phyloP scores from a whole-genome alignment of 345 rosid genomes.

The Euclidium syriacum region DNA sequence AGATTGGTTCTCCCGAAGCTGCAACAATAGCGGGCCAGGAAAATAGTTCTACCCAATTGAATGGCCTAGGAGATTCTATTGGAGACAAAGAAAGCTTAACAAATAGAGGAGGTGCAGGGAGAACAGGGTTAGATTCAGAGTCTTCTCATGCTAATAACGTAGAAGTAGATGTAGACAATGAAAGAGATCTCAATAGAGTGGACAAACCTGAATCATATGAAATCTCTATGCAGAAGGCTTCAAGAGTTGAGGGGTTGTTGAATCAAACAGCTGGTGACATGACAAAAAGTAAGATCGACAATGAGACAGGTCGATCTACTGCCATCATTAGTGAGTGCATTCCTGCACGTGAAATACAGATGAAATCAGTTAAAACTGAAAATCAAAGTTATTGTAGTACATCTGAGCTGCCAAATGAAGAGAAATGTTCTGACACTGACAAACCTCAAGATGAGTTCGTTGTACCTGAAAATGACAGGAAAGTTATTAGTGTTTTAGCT shows the following conservation, averaged over 20 bases:
- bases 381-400: slow-evolving; percentile 34
- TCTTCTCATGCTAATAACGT: slow-evolving; percentile 58
- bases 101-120: slow-evolving; percentile 37
- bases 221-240: slow-evolving; percentile 28
- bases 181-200: slow-evolving; percentile 33
- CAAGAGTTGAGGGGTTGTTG: slow-evolving; percentile 38
- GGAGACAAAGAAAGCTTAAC: slow-evolving; percentile 34
- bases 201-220: slow-evolving; percentile 42
- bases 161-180: slow-evolving; percentile 52
- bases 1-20: slow-evolving; percentile 36
- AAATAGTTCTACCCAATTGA: slow-evolving; percentile 32
- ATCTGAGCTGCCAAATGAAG: slow-evolving; percentile 41
- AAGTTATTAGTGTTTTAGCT: slow-evolving; percentile 24
- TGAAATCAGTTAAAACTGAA: slow-evolving; percentile 36
- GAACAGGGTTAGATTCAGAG: slow-evolving; percentile 54
- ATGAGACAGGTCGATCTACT: slow-evolving; percentile 31
- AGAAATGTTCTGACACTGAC: slow-evolving; percentile 33
- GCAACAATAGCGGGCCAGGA: slow-evolving; percentile 35
- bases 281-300: slow-evolving; percentile 39
- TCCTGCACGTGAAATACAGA: slow-evolving; percentile 23
- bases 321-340: slow-evolving; percentile 25
- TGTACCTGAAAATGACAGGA: slow-evolving; percentile 37
- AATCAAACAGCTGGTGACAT: slow-evolving; percentile 41
- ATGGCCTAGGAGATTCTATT: slow-evolving; percentile 37
- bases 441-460: slow-evolving; percentile 35